Percentiles rank a stretch among this genome's conserved stretches.
These are phyloP conservation scores for Lentinula novae-zelandiae DNA, from an alignment of 1,284 basidiomycete genomes.

Conservation along the genomic window DNA sequence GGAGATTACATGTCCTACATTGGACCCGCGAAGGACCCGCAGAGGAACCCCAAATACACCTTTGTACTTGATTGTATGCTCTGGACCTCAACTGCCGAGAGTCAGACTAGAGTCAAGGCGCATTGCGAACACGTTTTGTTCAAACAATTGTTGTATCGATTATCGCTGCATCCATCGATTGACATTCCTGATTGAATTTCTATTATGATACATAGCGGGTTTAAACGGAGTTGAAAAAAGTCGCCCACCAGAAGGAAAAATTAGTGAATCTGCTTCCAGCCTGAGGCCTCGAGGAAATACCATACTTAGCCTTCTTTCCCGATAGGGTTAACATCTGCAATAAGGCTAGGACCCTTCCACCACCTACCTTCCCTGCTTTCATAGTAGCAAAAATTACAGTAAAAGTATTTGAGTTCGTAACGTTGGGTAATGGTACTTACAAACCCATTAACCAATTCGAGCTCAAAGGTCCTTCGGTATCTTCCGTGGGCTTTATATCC, in stretches of 20 bases:
- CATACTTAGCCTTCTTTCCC: neutral
- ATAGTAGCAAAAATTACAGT: too few species aligned
- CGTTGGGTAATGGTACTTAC: too few species aligned
- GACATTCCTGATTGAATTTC: neutral
- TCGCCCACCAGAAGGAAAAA: neutral
- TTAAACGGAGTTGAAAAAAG: neutral
- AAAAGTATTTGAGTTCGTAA: too few species aligned
- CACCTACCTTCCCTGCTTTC: too few species aligned
- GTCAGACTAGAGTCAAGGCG: neutral
- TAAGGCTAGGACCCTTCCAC: too few species aligned
- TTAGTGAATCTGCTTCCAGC: neutral
- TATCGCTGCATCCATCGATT: neutral
- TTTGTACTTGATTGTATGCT: neutral
- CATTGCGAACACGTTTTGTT: neutral
- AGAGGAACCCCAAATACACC: too few species aligned
- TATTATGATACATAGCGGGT: too few species aligned
- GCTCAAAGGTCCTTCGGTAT: too few species aligned
- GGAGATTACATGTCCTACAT: neutral
- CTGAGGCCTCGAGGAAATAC: neutral
- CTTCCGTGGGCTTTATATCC: too few species aligned
- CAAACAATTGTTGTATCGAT: neutral
- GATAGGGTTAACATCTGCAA: too few species aligned
- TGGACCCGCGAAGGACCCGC: neutral
- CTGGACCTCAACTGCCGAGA: neutral
- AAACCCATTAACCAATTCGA: too few species aligned